Percentiles rank a stretch among this genome's conserved stretches.
Evolutionary conservation across 768 basidiomycete species (phyloP).

Genomic region (Hypsizygus marmoreus): DNA sequence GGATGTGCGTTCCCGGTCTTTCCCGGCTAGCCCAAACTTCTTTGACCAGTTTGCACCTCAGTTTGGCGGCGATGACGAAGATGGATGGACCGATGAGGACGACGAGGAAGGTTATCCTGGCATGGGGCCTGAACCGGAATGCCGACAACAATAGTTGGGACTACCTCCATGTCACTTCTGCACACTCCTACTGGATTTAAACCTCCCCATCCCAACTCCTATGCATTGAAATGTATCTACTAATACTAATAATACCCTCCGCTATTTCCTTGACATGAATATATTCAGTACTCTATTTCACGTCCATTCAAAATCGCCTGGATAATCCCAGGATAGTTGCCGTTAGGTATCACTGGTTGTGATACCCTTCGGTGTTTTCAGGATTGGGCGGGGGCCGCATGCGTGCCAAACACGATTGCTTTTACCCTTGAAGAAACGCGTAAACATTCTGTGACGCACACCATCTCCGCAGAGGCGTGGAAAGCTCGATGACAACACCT

Average conservation of each 20-base stretch:
- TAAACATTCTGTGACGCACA: too few relatives aligned
- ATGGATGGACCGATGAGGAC: conserved; percentile 71
- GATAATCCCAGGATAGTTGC: too few relatives aligned
- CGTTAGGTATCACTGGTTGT: too few relatives aligned
- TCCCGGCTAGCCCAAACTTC: conserved; percentile 72
- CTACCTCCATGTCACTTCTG: not conserved
- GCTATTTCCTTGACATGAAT: too few relatives aligned
- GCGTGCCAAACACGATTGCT: too few relatives aligned
- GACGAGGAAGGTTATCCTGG: conserved; percentile 60
- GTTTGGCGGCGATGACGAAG: conserved; percentile 73
- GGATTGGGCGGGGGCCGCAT: too few relatives aligned
- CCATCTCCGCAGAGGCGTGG: too few relatives aligned
- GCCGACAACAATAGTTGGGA: conserved; percentile 53
- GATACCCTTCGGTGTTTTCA: too few relatives aligned
- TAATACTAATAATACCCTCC: conserved; percentile 2
- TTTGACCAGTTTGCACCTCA: conserved; percentile 75
- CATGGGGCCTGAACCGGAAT: conserved; percentile 50
- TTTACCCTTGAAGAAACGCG: not conserved
- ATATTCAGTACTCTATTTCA: too few relatives aligned
- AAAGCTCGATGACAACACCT: too few relatives aligned
- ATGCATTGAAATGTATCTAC: too few relatives aligned
- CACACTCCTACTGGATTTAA: not conserved
- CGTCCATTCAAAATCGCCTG: too few relatives aligned
- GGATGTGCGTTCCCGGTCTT: conserved; percentile 82
- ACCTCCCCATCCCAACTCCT: not conserved